Evolutionary conservation across 192 early-diverging fungal species (phyloP).

Genomic region (Coemansia sp.): DNA sequence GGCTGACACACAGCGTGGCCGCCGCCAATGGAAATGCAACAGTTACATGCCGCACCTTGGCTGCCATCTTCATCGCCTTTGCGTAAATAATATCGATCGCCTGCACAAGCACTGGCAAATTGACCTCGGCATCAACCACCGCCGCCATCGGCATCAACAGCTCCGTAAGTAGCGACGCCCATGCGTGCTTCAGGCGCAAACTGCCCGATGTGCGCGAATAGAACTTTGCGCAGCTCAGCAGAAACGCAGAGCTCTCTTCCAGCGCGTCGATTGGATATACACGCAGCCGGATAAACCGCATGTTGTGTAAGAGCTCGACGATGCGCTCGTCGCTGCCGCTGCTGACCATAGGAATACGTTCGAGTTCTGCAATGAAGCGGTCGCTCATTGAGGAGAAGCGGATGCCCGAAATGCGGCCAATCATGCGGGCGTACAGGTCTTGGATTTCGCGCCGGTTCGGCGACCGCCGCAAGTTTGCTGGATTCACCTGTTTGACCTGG

Average conservation of each 20-base stretch:
- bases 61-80: constrained; percentile 85
- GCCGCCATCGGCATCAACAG: constrained; percentile 87
- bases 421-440: constrained; percentile 88
- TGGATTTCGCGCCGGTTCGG: constrained; percentile 83
- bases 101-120: constrained; percentile 89
- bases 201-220: constrained; percentile 77
- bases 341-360: constrained; percentile 62
- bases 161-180: constrained; percentile 85
- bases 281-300: constrained; percentile 89
- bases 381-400: constrained; percentile 92
- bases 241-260: constrained; percentile 93
- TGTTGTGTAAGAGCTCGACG: constrained; percentile 81
- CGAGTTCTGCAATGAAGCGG: constrained; percentile 86
- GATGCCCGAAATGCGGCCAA: constrained; percentile 85
- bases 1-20: constrained; percentile 86
- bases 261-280: constrained; percentile 90
- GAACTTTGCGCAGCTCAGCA: constrained; percentile 85
- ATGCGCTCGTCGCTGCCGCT: constrained; percentile 72
- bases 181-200: constrained; percentile 83
- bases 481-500: constrained; percentile 82
- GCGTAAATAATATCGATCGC: constrained; percentile 88
- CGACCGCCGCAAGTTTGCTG: constrained; percentile 67
- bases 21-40: constrained; percentile 82
- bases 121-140: constrained; percentile 90
- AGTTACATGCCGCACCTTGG: constrained; percentile 77